phyloP scores from a whole-genome alignment of 2,329 filamentous ascomycete species.

The Neopestalotiopsis clavispora region DNA sequence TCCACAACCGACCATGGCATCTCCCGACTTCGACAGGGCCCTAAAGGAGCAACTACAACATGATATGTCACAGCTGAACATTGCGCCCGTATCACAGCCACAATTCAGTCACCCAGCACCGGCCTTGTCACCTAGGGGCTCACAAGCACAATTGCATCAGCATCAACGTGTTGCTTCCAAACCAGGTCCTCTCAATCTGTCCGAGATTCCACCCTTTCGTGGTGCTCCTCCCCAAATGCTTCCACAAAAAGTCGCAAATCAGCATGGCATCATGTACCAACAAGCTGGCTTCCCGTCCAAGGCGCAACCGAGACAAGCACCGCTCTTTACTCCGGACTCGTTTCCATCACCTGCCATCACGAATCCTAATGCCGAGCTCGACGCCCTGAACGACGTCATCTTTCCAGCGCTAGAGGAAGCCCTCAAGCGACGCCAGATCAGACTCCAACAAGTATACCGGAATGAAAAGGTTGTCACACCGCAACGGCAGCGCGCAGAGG shows the following conservation, averaged over 20 bases:
- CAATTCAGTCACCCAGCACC: constrained; percentile 27
- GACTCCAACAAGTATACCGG: constrained; percentile 58
- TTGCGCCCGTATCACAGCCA: constrained; percentile 41
- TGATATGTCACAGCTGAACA: constrained; percentile 63
- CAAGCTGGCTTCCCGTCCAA: constrained; percentile 60
- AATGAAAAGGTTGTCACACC: constrained; percentile 56
- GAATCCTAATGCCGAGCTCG: constrained; percentile 72
- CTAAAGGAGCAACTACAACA: constrained; percentile 67
- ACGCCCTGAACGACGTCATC: constrained; percentile 88
- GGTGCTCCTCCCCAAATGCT: constrained; percentile 40
- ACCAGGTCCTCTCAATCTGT: constrained; percentile 47
- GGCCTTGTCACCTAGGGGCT: constrained; percentile 31
- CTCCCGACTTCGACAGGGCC: constrained; percentile 64
- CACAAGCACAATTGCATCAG: constrained; percentile 39
- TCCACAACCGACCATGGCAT: constrained; percentile 51
- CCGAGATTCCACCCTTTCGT: constrained; percentile 62
- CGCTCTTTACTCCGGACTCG: constrained; percentile 44
- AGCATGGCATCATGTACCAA: constrained; percentile 37
- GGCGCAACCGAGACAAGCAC: constrained; percentile 55
- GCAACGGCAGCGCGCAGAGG: constrained; percentile 70
- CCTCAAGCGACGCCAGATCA: constrained; percentile 76
- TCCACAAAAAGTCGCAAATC: constrained; percentile 29
- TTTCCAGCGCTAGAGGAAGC: constrained; percentile 92
- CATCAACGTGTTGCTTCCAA: constrained; percentile 43
- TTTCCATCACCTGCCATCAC: constrained; percentile 63